Conservation (phyloP, 306 rosid species). For the Citrullus colocynthis region DNA sequence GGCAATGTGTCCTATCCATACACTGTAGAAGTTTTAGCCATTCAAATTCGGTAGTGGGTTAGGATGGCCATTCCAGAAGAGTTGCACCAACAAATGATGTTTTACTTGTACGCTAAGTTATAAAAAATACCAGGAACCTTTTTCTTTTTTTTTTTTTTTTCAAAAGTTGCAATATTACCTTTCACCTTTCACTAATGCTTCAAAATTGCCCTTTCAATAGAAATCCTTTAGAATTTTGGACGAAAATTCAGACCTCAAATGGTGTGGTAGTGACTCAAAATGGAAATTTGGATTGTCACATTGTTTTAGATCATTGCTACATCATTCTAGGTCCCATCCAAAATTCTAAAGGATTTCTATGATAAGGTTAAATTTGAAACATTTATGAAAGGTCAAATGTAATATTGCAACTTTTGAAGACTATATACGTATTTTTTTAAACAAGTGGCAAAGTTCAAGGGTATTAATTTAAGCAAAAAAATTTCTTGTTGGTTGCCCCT, state of each 20-base stretch:
- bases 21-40: neutral
- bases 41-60: neutral
- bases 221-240: neutral
- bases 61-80: neutral
- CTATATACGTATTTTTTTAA: too few relatives aligned
- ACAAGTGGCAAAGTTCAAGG: too few relatives aligned
- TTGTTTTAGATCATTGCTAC: neutral
- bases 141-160: too few relatives aligned
- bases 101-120: too few relatives aligned
- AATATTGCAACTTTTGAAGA: too few relatives aligned
- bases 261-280: neutral
- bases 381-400: neutral
- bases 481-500: neutral
- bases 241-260: too few relatives aligned
- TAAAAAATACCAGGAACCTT: too few relatives aligned
- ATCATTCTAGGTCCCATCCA: neutral
- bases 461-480: too few relatives aligned
- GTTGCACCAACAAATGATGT: neutral
- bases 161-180: neutral
- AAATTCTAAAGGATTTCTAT: neutral
- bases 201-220: too few relatives aligned
- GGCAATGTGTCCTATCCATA: neutral
- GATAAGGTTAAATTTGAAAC: neutral
- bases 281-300: neutral
- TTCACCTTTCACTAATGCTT: neutral